Conservation (phyloP, 768 basidiomycete genomes). For the Termitomyces titanicus region DNA sequence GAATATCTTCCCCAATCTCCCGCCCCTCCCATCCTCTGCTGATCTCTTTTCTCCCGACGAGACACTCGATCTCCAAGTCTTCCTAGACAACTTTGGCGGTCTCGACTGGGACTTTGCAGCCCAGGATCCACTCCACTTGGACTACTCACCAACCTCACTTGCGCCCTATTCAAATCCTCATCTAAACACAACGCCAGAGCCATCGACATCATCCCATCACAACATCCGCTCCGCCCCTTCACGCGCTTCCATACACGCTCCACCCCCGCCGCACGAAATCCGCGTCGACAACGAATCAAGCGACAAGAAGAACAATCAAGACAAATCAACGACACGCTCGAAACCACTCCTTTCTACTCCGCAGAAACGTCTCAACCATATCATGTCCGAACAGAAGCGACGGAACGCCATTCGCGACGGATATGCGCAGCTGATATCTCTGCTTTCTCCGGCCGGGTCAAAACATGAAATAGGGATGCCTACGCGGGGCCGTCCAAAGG, state of each 20-base stretch:
- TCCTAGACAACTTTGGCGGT: constrained; percentile 75
- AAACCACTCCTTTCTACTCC: constrained; percentile 77
- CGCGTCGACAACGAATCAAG: constrained; percentile 18
- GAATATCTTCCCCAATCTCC: constrained; percentile 56
- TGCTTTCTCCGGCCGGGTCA: constrained; percentile 76
- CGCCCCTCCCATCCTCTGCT: constrained; percentile 64
- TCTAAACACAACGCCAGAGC: constrained; percentile 39
- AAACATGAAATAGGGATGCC: constrained; percentile 70
- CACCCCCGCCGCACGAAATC: constrained; percentile 18
- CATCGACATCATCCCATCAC: constrained; percentile 33
- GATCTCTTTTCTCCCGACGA: constrained; percentile 79
- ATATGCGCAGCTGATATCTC: constrained; percentile 78
- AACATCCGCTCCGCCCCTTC: constrained; percentile 24
- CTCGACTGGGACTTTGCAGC: constrained; percentile 53
- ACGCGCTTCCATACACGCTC: constrained; percentile 20
- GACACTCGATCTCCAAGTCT: constrained; percentile 74
- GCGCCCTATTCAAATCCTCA: constrained; percentile 48
- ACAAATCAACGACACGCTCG: constrained; percentile 23
- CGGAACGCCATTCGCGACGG: constrained; percentile 90
- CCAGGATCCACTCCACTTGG: constrained; percentile 28
- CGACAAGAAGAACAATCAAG: constrained; percentile 15
- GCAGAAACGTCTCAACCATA: constrained; percentile 88
- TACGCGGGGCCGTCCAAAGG: constrained; percentile 76
- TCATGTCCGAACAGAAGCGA: constrained; percentile 92
- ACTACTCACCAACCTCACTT: constrained; percentile 18